Evolutionary conservation across 768 basidiomycete species (phyloP), one percentile per base, ranked within the genome.

Genomic region (Agaricus bisporus): DNA sequence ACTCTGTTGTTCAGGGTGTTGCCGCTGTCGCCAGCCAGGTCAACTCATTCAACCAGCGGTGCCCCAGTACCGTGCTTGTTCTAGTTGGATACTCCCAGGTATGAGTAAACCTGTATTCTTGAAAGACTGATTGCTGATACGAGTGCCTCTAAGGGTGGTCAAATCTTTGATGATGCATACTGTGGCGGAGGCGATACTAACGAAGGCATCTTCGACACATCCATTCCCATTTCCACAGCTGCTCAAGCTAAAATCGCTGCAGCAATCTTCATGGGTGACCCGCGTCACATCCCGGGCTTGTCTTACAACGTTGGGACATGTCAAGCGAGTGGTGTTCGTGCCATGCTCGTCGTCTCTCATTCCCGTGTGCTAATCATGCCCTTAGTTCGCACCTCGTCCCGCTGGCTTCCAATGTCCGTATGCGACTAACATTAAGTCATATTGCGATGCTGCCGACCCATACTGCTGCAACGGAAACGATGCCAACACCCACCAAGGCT

Each of bases 211-310:
- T 17, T 38, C 7, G 60, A 50, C 37, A 69, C 68, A 14, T 60
- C 68, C 0, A 67, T 68, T 46, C 68, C 66, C 54, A 67, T 69
- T 41, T 58, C 59, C 20, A n/a, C 63, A 3, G 56, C 63, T 1
- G 66, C 68, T 3, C 56, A 63, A 29, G 63, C 56, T 49, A 69
- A 63, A 61, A 67, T 69, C 57, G 64, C 64, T 4, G 66, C 68
- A 4, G 66, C 68, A 8, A 69, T 69, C 55, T 64, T 69, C 61
- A 66, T 67, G 65, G 68, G 68, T 17, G 66, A 69, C 59, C 68
- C 66, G 4, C 65, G 65, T 35, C 62, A 63, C 54, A 65, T 69
- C 36, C 62, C 61, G 0, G 66, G 66, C 14, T 61, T 68, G 28
- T 61, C 66, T 0, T 68, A 64, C 66, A 64, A 69, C 41, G 68